A percentile compares a stretch with the other conserved stretches of the same genome.
phyloP scores from a whole-genome alignment of 148 eudicot genomes.

The Pharnaceum exiguum region DNA sequence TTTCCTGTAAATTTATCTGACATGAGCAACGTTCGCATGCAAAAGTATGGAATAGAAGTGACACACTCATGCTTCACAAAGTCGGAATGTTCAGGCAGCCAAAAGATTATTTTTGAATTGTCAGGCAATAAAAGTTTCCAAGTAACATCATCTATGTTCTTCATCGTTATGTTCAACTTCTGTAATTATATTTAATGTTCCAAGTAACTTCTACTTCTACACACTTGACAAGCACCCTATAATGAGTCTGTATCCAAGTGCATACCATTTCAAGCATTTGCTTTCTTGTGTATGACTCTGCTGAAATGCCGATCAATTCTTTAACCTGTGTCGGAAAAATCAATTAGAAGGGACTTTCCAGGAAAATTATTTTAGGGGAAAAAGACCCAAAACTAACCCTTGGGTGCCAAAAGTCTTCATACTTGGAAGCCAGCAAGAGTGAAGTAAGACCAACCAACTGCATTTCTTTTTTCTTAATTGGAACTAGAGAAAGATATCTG shows the following conservation, averaged over 20 bases:
- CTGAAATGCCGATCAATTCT: slow-evolving; percentile 82
- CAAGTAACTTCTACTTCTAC: no score
- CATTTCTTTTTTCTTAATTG: slow-evolving; percentile 55
- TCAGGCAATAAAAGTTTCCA: slow-evolving; percentile 5
- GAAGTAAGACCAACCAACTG: slow-evolving; percentile 90
- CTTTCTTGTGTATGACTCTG: slow-evolving; percentile 68
- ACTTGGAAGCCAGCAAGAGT: slow-evolving; percentile 85
- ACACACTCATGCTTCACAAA: no score
- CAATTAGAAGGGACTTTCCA: slow-evolving; percentile 6
- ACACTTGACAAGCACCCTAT: neutral
- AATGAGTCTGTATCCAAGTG: neutral
- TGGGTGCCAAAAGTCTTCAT: slow-evolving; percentile 98
- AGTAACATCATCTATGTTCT: neutral
- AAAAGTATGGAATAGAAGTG: neutral
- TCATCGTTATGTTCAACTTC: no score
- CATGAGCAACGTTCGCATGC: neutral
- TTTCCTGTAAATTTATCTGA: slow-evolving; percentile 46
- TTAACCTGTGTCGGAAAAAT: slow-evolving; percentile 40
- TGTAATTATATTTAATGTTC: no score
- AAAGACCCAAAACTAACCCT: slow-evolving; percentile 31
- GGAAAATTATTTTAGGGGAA: neutral
- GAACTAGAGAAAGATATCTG: slow-evolving; percentile 55
- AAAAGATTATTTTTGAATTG: no score
- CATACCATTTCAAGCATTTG: slow-evolving; percentile 81
- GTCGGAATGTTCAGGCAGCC: no score